Conservation (phyloP, 768 basidiomycete genomes). For the Ephemerocybe angulata region DNA sequence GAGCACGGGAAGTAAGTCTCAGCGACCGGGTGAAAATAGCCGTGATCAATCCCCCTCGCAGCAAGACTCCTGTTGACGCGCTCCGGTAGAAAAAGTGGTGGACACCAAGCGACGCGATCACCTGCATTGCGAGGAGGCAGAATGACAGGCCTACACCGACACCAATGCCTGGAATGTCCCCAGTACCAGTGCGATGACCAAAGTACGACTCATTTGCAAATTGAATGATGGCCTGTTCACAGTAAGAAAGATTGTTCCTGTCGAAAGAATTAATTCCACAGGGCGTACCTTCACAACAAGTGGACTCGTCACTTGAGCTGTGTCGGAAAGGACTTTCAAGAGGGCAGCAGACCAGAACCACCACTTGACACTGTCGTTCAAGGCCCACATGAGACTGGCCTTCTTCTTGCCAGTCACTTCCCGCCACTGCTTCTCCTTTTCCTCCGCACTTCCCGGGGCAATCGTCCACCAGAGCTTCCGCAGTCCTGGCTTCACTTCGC, state of each 20-base stretch:
- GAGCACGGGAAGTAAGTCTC: constrained; percentile 70
- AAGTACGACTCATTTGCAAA: constrained; percentile 63
- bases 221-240: constrained; percentile 59
- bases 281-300: constrained; percentile 74
- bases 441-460: constrained; percentile 42
- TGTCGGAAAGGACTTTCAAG: constrained; percentile 60
- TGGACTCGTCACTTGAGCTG: constrained; percentile 69
- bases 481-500: constrained; percentile 57
- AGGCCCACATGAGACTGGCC: constrained; percentile 62
- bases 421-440: constrained; percentile 62
- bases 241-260: neutral
- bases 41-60: constrained; percentile 83
- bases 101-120: constrained; percentile 60
- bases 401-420: constrained; percentile 57
- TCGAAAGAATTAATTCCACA: neutral
- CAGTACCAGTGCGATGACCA: constrained; percentile 37
- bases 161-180: constrained; percentile 38
- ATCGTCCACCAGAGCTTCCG: constrained; percentile 60
- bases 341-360: constrained; percentile 74
- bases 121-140: constrained; percentile 62
- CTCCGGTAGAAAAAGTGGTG: constrained; percentile 85
- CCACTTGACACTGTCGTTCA: constrained; percentile 77
- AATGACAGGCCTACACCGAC: constrained; percentile 75
- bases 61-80: constrained; percentile 70
- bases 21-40: constrained; percentile 81